Conservation (phyloP, 2,329 filamentous ascomycete species). For the Septoria linicola region DNA sequence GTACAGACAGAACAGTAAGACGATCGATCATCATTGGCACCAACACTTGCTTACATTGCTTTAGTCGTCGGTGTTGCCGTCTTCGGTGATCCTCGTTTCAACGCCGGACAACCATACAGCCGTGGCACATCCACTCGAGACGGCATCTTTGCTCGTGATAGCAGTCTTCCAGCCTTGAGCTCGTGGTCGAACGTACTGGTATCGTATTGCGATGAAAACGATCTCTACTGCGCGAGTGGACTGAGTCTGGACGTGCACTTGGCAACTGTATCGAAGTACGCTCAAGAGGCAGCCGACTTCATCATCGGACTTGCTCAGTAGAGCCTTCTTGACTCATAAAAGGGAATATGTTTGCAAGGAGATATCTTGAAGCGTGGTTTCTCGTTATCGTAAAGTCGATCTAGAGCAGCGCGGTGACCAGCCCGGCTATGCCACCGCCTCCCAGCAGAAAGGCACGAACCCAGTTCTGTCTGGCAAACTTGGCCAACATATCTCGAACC, state of each 20-base stretch:
- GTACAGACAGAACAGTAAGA: slow-evolving; percentile 35
- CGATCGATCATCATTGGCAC: neutral
- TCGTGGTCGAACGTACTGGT: slow-evolving; percentile 25
- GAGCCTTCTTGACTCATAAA: too few species aligned
- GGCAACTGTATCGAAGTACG: slow-evolving; percentile 20
- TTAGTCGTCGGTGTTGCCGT: slow-evolving; percentile 38
- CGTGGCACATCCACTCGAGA: slow-evolving; percentile 35
- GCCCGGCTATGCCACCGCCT: slow-evolving; percentile 30
- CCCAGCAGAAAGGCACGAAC: slow-evolving; percentile 29
- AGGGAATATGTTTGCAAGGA: too few species aligned
- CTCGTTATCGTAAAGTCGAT: too few species aligned
- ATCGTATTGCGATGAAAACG: slow-evolving; percentile 30
- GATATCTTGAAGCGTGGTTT: too few species aligned
- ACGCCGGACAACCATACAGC: slow-evolving; percentile 33
- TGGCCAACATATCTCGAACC: slow-evolving; percentile 41
- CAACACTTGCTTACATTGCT: neutral
- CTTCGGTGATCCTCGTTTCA: slow-evolving; percentile 41
- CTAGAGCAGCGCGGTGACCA: slow-evolving; percentile 23
- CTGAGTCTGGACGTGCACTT: slow-evolving; percentile 24
- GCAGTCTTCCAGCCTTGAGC: slow-evolving; percentile 21
- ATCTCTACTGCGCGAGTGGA: slow-evolving; percentile 29
- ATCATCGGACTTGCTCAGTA: slow-evolving; percentile 19
- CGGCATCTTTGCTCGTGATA: slow-evolving; percentile 31
- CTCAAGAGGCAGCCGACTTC: slow-evolving; percentile 25
- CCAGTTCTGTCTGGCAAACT: slow-evolving; percentile 32